A percentile compares a stretch with the other conserved stretches of the same genome.
These are phyloP conservation scores for Apiospora marii DNA, from an alignment of 2,329 filamentous ascomycete genomes.

Conservation along the genomic window DNA sequence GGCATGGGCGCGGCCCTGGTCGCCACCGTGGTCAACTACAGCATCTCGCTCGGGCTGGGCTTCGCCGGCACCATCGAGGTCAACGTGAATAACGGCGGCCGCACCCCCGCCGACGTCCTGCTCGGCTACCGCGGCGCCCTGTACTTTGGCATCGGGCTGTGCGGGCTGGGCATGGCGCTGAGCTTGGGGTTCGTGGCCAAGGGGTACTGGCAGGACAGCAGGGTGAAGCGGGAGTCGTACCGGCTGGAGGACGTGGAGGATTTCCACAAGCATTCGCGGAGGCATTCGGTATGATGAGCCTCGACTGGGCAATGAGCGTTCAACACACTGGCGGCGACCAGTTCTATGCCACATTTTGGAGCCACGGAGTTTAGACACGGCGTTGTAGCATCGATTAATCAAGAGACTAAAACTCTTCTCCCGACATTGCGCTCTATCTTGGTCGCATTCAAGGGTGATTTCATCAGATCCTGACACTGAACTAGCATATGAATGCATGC, in stretches of 20 bases:
- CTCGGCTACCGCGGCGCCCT: slow-evolving; percentile 48
- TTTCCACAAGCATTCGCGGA: no score
- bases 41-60: slow-evolving; percentile 61
- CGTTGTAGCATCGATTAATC: no score
- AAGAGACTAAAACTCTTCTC: no score
- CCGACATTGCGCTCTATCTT: no score
- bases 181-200: slow-evolving; percentile 40
- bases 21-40: slow-evolving; percentile 65
- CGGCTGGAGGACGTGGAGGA: no score
- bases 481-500: no score
- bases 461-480: no score
- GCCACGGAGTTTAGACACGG: no score
- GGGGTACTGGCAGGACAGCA: slow-evolving; percentile 29
- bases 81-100: slow-evolving; percentile 44
- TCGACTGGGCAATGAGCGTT: not conserved
- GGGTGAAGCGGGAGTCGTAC: not conserved
- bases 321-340: not conserved
- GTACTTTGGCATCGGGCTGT: slow-evolving; percentile 52
- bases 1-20: slow-evolving; percentile 53
- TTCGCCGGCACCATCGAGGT: slow-evolving; percentile 62
- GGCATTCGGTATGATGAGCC: no score
- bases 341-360: no score
- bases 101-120: slow-evolving; percentile 42
- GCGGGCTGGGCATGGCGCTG: slow-evolving; percentile 45
- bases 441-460: no score